Evolutionary conservation across 345 rosid species (phyloP).

Genomic region (Psidium friedrichsthalianum): DNA sequence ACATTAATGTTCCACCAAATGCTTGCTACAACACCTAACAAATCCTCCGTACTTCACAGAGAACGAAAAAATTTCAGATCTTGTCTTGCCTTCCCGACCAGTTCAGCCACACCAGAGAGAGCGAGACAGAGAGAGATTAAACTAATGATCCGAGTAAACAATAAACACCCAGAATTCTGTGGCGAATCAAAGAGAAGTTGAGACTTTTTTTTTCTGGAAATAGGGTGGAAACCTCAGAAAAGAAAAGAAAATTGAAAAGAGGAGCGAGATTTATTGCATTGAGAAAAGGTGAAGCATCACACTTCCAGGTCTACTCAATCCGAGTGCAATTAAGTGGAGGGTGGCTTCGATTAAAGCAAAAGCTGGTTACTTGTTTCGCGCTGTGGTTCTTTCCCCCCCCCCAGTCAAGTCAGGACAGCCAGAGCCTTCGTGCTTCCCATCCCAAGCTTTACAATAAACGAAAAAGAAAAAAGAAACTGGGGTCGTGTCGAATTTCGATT

Average conservation of each 20-base stretch:
- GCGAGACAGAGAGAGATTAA: neutral
- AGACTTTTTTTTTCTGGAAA: neutral
- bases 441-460: neutral
- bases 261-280: neutral
- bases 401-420: conserved; percentile 2
- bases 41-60: neutral
- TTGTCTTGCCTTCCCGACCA: neutral
- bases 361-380: conserved; percentile 22
- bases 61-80: neutral
- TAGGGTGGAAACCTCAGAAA: neutral
- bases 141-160: neutral
- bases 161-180: neutral
- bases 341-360: conserved; percentile 36
- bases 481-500: neutral
- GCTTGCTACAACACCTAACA: neutral
- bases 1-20: neutral
- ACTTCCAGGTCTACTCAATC: neutral
- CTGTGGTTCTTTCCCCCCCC: conserved; percentile 4
- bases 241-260: neutral
- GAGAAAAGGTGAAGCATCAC: neutral
- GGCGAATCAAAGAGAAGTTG: neutral
- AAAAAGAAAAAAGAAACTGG: neutral
- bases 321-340: neutral
- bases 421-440: conserved; percentile 20
- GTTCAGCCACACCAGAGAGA: neutral